A percentile compares a stretch with the other conserved stretches of the same genome.
phyloP scores from a whole-genome alignment of 495 filamentous ascomycete species.

The Chlorociboria aeruginascens region DNA sequence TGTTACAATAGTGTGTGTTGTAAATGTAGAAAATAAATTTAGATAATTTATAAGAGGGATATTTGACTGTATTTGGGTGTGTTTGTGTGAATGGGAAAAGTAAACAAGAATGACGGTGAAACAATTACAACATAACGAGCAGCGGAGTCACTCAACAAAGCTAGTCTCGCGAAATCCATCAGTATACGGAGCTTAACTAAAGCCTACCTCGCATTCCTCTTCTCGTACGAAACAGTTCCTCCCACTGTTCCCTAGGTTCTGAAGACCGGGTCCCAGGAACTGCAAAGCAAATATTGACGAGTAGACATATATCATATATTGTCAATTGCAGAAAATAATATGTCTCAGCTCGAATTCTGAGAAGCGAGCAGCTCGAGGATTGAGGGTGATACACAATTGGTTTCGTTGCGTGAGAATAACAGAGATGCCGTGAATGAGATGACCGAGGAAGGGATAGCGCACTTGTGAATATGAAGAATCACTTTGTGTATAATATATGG shows the following conservation, averaged over 20 bases:
- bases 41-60: not conserved
- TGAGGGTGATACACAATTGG: constrained; percentile 25
- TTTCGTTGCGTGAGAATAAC: constrained; percentile 17
- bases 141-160: constrained; percentile 43
- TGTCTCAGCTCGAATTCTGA: constrained; percentile 30
- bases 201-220: constrained; percentile 52
- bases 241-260: constrained; percentile 47
- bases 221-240: constrained; percentile 35
- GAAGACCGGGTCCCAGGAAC: constrained; percentile 57
- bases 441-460: constrained; percentile 48
- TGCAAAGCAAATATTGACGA: constrained; percentile 51
- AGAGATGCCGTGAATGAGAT: constrained; percentile 45
- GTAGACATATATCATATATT: constrained; percentile 39
- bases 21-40: too few relatives aligned
- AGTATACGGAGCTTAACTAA: constrained; percentile 29
- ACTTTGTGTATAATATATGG: constrained; percentile 20
- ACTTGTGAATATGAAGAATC: constrained; percentile 74
- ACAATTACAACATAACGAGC: constrained; percentile 29
- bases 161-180: constrained; percentile 32
- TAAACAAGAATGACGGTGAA: too few relatives aligned
- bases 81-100: too few relatives aligned
- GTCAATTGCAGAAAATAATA: constrained; percentile 28
- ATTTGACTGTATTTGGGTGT: too few relatives aligned
- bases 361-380: constrained; percentile 40
- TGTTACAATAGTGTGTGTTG: too few relatives aligned